Conservation (phyloP, 2,329 filamentous ascomycete species). For the Exophiala phaeomuriformis region DNA sequence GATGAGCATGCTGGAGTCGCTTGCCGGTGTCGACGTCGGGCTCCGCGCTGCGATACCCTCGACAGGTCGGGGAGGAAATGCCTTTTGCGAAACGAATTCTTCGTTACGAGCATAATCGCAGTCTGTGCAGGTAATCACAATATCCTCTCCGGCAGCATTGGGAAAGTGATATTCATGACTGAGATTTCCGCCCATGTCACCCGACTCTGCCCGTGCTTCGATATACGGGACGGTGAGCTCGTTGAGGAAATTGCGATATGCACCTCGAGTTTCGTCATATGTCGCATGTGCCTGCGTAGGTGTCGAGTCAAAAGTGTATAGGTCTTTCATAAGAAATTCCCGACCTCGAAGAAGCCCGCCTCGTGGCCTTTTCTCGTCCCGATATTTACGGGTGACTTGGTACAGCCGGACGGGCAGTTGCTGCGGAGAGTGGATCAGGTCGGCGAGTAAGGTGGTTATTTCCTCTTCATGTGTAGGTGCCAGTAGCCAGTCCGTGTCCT, state of each 20-base stretch:
- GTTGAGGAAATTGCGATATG: slow-evolving; percentile 70
- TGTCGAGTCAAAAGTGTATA: slow-evolving; percentile 85
- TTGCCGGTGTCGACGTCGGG: background rate
- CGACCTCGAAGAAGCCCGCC: slow-evolving; percentile 80
- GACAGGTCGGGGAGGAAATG: slow-evolving; percentile 3
- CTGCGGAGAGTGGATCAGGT: slow-evolving; percentile 71
- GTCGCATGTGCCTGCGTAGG: slow-evolving; percentile 64
- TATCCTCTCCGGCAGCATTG: slow-evolving; percentile 74
- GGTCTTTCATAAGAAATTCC: slow-evolving; percentile 96
- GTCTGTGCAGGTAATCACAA: slow-evolving; percentile 63
- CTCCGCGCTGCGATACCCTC: background rate
- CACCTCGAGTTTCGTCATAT: slow-evolving; percentile 64
- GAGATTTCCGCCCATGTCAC: slow-evolving; percentile 87
- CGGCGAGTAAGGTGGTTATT: slow-evolving; percentile 73
- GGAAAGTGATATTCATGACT: slow-evolving; percentile 94
- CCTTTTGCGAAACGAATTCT: slow-evolving; percentile 58
- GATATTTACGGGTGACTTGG: slow-evolving; percentile 89
- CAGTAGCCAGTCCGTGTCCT: slow-evolving; percentile 64
- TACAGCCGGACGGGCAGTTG: slow-evolving; percentile 80
- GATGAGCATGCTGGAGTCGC: background rate
- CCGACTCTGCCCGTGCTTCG: slow-evolving; percentile 82
- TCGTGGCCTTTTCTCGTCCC: slow-evolving; percentile 82
- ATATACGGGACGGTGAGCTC: slow-evolving; percentile 77
- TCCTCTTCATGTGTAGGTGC: slow-evolving; percentile 96
- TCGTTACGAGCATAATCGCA: slow-evolving; percentile 81